These are phyloP conservation scores for Cutaneotrichosporon sp. DNA, from an alignment of 1,284 basidiomycete species.

Conservation along the genomic window DNA sequence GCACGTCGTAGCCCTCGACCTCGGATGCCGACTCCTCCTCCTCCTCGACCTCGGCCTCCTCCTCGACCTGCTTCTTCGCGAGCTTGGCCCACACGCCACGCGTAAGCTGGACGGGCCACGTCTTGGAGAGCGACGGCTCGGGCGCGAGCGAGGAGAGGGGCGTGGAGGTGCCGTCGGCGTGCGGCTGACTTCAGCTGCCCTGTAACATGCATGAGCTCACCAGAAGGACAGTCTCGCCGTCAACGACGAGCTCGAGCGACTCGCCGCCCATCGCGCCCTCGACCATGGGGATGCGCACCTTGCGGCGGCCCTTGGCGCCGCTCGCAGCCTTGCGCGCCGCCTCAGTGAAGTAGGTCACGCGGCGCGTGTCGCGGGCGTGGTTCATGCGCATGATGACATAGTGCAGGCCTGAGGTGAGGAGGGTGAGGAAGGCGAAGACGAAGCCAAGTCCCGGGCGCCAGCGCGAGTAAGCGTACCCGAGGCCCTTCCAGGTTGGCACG, in stretches of 20 bases:
- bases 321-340: slow-evolving; percentile 71
- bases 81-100: slow-evolving; percentile 6
- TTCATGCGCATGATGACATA: slow-evolving; percentile 75
- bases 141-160: slow-evolving; percentile 43
- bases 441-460: slow-evolving; percentile 84
- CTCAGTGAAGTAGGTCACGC: slow-evolving; percentile 66
- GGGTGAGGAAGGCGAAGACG: slow-evolving; percentile 71
- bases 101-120: slow-evolving; percentile 40
- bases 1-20: slow-evolving; percentile 15
- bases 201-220: slow-evolving; percentile 34
- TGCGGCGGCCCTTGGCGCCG: slow-evolving; percentile 53
- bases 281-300: slow-evolving; percentile 52
- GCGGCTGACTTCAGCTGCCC: slow-evolving; percentile 39
- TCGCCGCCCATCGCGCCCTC: slow-evolving; percentile 41
- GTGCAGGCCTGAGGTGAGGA: slow-evolving; percentile 75
- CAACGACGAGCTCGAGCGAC: slow-evolving; percentile 49
- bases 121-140: slow-evolving; percentile 35
- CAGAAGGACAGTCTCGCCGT: slow-evolving; percentile 47
- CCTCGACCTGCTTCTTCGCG: slow-evolving; percentile 24
- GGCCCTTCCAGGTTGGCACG: slow-evolving; percentile 53
- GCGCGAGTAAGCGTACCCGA: slow-evolving; percentile 83
- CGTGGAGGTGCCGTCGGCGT: slow-evolving; percentile 43
- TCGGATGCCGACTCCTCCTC: slow-evolving; percentile 21
- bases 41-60: slow-evolving; percentile 18
- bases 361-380: slow-evolving; percentile 68